Evolutionary conservation across 345 rosid genomes (phyloP), one percentile per base, ranked within the genome.

Genomic region (Ceriops tagal): DNA sequence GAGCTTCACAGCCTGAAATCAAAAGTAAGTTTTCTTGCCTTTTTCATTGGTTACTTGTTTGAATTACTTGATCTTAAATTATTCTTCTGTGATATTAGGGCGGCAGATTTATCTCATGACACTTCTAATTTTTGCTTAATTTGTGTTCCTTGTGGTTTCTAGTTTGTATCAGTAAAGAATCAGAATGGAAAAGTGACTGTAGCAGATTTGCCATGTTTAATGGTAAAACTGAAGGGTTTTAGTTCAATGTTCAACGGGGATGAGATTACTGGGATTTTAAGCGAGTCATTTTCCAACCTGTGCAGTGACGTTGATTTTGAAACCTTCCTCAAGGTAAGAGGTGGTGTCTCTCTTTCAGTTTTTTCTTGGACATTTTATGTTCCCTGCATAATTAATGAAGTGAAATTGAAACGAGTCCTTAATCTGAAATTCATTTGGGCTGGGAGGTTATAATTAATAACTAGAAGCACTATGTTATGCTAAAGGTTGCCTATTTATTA

Each of bases 1-100:
- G 97, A 91, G 76, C 96, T 93, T 77, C 96, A 90, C 20, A 81
- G 90, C 81, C 96, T 93, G 66, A 79, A 81, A 61, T 74, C 97
- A 21, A 91, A 88, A 82, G 98, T 91, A 71, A 79, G 92, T 60
- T 19, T 8, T 52, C 60, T 73, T 16, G 15, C 61, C 51, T 13
- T 39, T 67, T 70, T n/a, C 24, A 6, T 59, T 28, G 19, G 49
- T 67, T 70, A 26, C 46, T 22, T 64, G 55, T 31, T 65, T 47
- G 35, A 34, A 53, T 58, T 62, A 18, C 47, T 55, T 58, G 24
- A 13, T 13, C 24, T 55, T 13, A 8, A 5, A 30, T 69, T n/a
- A 28, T 56, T 46, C 34, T 62, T 11, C 53, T 20, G 19, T 35
- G 24, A 20, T 32, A 43, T 26, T 52, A 35, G 8, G 61, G 18